These are phyloP conservation scores for Linum trigynum DNA, from an alignment of 345 rosid species.

Conservation along the genomic window DNA sequence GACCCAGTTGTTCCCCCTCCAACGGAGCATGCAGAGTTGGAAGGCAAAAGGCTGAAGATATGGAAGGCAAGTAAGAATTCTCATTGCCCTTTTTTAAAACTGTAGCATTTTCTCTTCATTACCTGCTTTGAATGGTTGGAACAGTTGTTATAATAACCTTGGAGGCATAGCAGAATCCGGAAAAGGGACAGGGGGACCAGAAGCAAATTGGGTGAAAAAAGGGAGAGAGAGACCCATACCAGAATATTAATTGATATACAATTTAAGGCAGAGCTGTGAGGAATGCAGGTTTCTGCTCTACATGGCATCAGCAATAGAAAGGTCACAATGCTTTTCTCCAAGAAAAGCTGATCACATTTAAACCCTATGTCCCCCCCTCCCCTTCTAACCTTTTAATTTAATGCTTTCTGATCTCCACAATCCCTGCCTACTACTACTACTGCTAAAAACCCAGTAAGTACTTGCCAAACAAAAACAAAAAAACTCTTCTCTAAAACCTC, in stretches of 20 bases:
- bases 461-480: not conserved
- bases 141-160: not conserved
- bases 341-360: not conserved
- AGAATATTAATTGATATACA: not conserved
- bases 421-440: not conserved
- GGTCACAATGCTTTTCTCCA: too few relatives aligned
- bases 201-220: not conserved
- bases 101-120: not conserved
- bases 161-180: not conserved
- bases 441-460: not conserved
- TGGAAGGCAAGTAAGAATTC: not conserved
- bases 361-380: not conserved
- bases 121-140: not conserved
- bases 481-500: not conserved
- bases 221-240: not conserved
- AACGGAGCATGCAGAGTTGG: not conserved
- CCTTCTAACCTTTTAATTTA: not conserved
- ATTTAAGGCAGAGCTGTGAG: not conserved
- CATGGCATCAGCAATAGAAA: not conserved
- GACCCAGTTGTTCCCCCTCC: not conserved
- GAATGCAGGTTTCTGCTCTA: not conserved
- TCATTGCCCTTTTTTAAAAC: not conserved
- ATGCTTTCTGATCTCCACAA: not conserved
- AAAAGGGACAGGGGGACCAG: constrained; percentile 1
- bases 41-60: not conserved